Evolutionary conservation across 2,329 filamentous ascomycete species (phyloP).

Genomic region (Claviceps pazoutovae): DNA sequence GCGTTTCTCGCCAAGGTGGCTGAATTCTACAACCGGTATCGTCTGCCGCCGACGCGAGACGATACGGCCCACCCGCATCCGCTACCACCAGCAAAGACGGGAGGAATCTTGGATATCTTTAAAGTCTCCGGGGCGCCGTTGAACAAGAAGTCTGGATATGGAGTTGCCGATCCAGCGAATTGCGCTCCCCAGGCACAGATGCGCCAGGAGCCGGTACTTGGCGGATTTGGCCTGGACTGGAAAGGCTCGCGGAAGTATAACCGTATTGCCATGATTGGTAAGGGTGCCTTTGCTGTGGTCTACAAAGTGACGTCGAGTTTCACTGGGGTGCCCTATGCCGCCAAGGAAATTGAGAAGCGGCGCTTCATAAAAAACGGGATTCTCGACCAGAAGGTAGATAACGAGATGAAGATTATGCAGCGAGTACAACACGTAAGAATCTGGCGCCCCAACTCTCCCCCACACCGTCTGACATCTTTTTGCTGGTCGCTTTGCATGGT

Average conservation of each 20-base stretch:
- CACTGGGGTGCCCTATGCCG: constrained; percentile 71
- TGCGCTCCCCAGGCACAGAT: constrained; percentile 10
- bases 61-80: constrained; percentile 30
- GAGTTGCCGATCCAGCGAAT: constrained; percentile 3
- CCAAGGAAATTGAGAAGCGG: constrained; percentile 89
- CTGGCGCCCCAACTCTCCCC: too few relatives aligned
- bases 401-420: constrained; percentile 95
- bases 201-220: constrained; percentile 13
- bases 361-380: constrained; percentile 87
- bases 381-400: constrained; percentile 82
- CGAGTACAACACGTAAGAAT: constrained; percentile 61
- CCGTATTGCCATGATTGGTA: constrained; percentile 66
- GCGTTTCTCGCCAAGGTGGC: constrained; percentile 56
- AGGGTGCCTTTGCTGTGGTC: constrained; percentile 88
- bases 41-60: constrained; percentile 28
- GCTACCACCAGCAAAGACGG: constrained; percentile 14
- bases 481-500: neutral
- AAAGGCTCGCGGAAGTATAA: constrained; percentile 77
- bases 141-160: constrained; percentile 2
- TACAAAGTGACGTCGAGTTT: constrained; percentile 80
- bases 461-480: neutral
- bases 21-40: constrained; percentile 42
- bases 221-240: constrained; percentile 49
- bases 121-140: constrained; percentile 11
- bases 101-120: constrained; percentile 32